Base-by-base conservation (phyloP, 106 monocot species). In the Apostasia ramifera region DNA sequence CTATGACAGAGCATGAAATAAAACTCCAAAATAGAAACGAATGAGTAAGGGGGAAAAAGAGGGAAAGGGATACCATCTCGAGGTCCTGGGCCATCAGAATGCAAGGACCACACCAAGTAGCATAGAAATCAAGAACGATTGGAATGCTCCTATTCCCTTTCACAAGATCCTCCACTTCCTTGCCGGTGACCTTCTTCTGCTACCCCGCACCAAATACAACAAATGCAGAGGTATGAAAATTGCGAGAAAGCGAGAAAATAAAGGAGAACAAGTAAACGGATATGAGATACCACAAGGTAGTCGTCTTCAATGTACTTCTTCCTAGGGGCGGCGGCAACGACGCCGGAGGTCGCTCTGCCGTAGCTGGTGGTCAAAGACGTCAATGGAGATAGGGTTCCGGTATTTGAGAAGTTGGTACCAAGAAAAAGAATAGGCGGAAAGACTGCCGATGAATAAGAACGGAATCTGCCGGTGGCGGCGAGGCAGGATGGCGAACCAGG, bases 71-170 rank as follows among this genome's bases (percentile, higher is more conserved):
- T 80, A 97, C 95, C 86, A 75, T 87, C 76, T 97, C 95, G 41
- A 97, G 92, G 45, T 92, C 89, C 68, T 92, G 95, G 5, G 92
- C 95, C 95, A 97, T 97, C 10, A 86, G 79, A 67, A 97, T 78
- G 68, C 95, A 97, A 0, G 95, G 95, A 6, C 95, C 95, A 62
- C 95, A 97, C 95, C 95, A 97, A 1, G 95, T 92, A 5, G 95
- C 95, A 41, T 97, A 97, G 79, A 97, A 97, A 66, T 87, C 95
- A 26, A 97, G 68, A 53, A 97, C 62, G 47, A 92, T 59, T 8
- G 95, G 95, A 5, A 97, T 80, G 43, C 61, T 73, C 72, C 92
- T 80, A 54, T 86, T 73, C 46, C 77, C 84, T 70, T 78, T 97
- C 63, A 92, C 68, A 53, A 92, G 3, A 50, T 92, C 82, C 72